Evolutionary conservation across 495 filamentous ascomycete species (phyloP).

Genomic region (Friedmanniomyces endolithicus): DNA sequence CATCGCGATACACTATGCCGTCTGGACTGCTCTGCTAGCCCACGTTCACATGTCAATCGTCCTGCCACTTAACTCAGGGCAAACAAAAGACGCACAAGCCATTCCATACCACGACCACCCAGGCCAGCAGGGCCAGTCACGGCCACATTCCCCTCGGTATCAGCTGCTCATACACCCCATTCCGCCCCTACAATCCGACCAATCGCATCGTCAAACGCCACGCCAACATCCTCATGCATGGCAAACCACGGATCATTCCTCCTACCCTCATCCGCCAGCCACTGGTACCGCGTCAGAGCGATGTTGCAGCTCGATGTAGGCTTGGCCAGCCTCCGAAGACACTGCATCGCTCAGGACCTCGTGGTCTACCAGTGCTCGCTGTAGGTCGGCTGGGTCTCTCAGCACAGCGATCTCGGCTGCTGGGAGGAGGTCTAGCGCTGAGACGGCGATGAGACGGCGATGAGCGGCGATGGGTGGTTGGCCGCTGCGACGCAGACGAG

Average conservation of each 20-base stretch:
- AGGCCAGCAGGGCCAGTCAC: not conserved
- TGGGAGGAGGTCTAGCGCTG: conserved; percentile 18
- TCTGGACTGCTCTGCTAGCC: no score
- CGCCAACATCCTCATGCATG: conserved; percentile 2
- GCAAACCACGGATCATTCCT: conserved; percentile 11
- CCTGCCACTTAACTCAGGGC: no score
- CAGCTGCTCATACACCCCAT: conserved; percentile 7
- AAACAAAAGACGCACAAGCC: no score
- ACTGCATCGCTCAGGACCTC: conserved; percentile 28
- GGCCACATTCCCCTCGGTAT: conserved; percentile 16
- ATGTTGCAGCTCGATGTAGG: conserved; percentile 31
- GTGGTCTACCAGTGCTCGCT: conserved; percentile 31
- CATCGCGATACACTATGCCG: no score
- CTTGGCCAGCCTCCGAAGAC: conserved; percentile 25
- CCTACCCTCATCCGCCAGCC: conserved; percentile 7
- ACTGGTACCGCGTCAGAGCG: conserved; percentile 25
- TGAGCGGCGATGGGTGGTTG: conserved; percentile 17
- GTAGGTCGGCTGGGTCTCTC: conserved; percentile 25
- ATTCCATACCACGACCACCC: no score
- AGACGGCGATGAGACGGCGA: conserved; percentile 23
- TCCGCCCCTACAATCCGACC: conserved; percentile 8
- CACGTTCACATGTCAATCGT: no score
- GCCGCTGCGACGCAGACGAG: conserved; percentile 14
- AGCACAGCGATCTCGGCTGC: conserved; percentile 20
- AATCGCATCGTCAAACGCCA: conserved; percentile 14